phyloP scores from a whole-genome alignment of 192 early-diverging fungal species.

The Podila clonocystis region DNA sequence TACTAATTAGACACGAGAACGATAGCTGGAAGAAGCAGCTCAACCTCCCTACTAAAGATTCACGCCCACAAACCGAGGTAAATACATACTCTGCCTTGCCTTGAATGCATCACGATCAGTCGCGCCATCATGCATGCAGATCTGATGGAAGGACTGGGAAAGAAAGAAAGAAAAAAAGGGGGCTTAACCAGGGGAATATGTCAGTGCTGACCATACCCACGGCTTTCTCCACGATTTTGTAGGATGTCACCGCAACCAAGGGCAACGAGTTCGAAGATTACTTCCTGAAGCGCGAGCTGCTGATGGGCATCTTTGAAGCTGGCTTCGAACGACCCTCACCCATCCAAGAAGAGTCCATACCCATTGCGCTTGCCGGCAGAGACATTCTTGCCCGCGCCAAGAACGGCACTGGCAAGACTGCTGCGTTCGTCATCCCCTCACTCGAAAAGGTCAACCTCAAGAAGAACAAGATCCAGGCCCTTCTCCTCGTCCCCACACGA shows the following conservation, averaged over 20 bases:
- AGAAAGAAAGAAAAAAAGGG: too few species aligned
- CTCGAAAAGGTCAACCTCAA: slow-evolving; percentile 93
- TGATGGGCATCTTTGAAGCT: slow-evolving; percentile 99
- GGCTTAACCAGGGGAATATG: too few species aligned
- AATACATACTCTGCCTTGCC: too few species aligned
- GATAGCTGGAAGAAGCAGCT: slow-evolving; percentile 83
- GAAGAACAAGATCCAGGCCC: slow-evolving; percentile 89
- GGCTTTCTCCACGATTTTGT: not conserved
- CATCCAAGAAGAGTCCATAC: slow-evolving; percentile 99
- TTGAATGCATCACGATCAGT: too few species aligned
- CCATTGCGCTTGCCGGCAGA: slow-evolving; percentile 93
- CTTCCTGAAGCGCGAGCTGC: slow-evolving; percentile 93
- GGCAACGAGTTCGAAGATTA: slow-evolving; percentile 99
- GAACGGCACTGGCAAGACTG: slow-evolving; percentile 96
- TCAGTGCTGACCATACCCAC: not conserved
- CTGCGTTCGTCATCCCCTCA: slow-evolving; percentile 96
- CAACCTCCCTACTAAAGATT: slow-evolving; percentile 83
- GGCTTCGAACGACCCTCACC: slow-evolving; percentile 98
- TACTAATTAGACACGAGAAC: slow-evolving; percentile 59
- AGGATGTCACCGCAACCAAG: slow-evolving; percentile 96
- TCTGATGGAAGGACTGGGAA: too few species aligned
- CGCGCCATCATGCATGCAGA: too few species aligned
- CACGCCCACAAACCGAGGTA: slow-evolving; percentile 89
- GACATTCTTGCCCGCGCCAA: slow-evolving; percentile 98
- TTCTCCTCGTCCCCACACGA: slow-evolving; percentile 95